Conservation (phyloP, 208 protist species). For the Trypanosoma vivax region DNA sequence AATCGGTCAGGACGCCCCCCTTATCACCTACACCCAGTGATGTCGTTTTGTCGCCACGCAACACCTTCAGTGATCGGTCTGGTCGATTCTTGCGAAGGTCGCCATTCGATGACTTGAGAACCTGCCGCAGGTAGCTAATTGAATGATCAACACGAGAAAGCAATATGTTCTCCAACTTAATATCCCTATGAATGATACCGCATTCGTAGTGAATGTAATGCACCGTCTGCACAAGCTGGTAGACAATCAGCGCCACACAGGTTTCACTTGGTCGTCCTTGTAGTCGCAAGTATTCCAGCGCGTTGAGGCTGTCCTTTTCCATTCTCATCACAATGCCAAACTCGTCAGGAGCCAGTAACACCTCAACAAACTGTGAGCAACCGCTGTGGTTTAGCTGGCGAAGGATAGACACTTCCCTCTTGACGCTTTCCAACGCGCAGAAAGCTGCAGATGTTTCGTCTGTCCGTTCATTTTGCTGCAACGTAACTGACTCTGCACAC, state of each 20-base stretch:
- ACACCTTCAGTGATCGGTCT: not conserved
- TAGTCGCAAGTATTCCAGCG: conserved; percentile 47
- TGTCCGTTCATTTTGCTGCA: too few relatives aligned
- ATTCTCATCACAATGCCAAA: conserved; percentile 80
- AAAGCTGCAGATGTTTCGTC: conserved; percentile 6
- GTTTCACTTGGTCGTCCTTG: conserved; percentile 56
- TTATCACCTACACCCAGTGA: too few relatives aligned
- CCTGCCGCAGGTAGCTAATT: conserved; percentile 26
- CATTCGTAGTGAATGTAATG: conserved; percentile 64
- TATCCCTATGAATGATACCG: conserved; percentile 75
- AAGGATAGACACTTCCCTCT: conserved; percentile 68
- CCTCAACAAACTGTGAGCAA: conserved; percentile 67
- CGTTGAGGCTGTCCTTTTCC: conserved; percentile 53
- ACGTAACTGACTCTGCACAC: too few relatives aligned
- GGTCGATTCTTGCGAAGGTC: conserved; percentile 9
- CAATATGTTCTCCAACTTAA: conserved; percentile 79
- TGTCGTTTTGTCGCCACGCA: too few relatives aligned
- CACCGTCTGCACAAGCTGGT: conserved; percentile 64
- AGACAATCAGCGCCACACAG: conserved; percentile 53
- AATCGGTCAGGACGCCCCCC: not conserved
- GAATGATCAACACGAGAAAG: conserved; percentile 43
- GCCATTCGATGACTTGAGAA: conserved; percentile 27
- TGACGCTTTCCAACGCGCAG: conserved; percentile 51
- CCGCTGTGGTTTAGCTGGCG: conserved; percentile 56
- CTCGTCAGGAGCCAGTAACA: conserved; percentile 61